phyloP scores from a whole-genome alignment of 148 eudicot genomes.

The Suaeda aralocaspica region DNA sequence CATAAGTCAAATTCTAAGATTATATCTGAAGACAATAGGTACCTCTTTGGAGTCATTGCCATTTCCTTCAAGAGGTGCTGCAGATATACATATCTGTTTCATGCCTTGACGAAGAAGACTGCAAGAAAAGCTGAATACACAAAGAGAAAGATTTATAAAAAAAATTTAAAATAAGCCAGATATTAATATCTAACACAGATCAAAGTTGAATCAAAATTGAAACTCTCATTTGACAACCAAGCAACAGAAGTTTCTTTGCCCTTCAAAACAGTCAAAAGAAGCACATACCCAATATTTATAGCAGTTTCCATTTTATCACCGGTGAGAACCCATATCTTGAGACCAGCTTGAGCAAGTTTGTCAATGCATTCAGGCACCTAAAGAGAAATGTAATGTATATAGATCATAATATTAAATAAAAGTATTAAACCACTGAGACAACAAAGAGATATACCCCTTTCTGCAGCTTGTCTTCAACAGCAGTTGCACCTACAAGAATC shows the following conservation, averaged over 20 bases:
- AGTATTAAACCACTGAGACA: not conserved
- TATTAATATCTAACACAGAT: too few relatives aligned
- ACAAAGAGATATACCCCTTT: constrained; percentile 50
- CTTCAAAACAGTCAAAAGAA: not conserved
- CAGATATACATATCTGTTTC: constrained; percentile 81
- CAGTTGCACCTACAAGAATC: constrained; percentile 93
- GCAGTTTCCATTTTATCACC: constrained; percentile 99
- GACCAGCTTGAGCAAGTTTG: constrained; percentile 97
- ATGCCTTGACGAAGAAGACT: constrained; percentile 93
- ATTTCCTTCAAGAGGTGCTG: constrained; percentile 32
- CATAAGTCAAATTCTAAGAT: constrained; percentile 3
- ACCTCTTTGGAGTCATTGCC: constrained; percentile 68
- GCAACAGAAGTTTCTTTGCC: not conserved
- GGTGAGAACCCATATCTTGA: constrained; percentile 96
- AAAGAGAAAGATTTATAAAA: not conserved
- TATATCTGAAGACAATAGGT: constrained; percentile 17
- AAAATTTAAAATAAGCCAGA: not conserved
- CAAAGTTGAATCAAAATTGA: too few relatives aligned
- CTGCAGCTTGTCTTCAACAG: constrained; percentile 95
- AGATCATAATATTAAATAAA: not conserved
- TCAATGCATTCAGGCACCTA: constrained; percentile 97
- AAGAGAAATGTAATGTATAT: constrained; percentile 1
- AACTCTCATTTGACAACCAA: not conserved
- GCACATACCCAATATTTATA: constrained; percentile 85
- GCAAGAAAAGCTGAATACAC: constrained; percentile 66